Conservation (phyloP, 208 protist genomes). For the Zelonia costaricensis region DNA sequence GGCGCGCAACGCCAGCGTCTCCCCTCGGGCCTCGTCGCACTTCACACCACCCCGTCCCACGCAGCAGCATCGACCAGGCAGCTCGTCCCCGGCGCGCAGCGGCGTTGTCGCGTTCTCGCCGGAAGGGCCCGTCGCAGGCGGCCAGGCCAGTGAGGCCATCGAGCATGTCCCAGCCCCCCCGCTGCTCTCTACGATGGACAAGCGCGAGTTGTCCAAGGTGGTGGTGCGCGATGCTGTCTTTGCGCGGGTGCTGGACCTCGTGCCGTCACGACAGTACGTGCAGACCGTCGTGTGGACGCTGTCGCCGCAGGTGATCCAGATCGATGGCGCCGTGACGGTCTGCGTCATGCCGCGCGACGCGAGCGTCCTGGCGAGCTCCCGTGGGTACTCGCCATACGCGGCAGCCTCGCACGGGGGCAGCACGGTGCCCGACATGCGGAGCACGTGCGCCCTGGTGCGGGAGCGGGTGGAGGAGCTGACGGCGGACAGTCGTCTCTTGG, state of each 20-base stretch:
- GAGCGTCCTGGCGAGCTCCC: background rate
- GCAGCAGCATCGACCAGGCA: too few species aligned
- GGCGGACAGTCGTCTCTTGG: constrained; percentile 24
- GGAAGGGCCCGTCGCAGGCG: background rate
- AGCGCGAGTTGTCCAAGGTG: constrained; percentile 55
- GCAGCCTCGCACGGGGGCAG: background rate
- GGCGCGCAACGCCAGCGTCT: constrained; percentile 7
- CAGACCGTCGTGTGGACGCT: constrained; percentile 40
- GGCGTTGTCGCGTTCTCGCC: background rate
- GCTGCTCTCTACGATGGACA: constrained; percentile 49
- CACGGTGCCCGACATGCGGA: background rate
- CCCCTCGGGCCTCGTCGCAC: background rate
- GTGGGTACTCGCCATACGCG: too few species aligned
- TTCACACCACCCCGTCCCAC: background rate
- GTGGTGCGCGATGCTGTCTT: constrained; percentile 51
- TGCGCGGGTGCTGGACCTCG: constrained; percentile 42
- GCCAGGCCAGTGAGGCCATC: background rate
- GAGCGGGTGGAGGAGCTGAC: constrained; percentile 34
- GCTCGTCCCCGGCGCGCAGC: too few species aligned
- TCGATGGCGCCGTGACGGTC: constrained; percentile 40
- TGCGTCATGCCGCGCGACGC: constrained; percentile 5
- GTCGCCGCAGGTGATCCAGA: constrained; percentile 28
- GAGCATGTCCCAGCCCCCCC: background rate
- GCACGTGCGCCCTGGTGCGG: constrained; percentile 4
- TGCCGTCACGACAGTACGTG: constrained; percentile 32